Conservation (phyloP, 2,329 filamentous ascomycete species). For the Didymella sp. region DNA sequence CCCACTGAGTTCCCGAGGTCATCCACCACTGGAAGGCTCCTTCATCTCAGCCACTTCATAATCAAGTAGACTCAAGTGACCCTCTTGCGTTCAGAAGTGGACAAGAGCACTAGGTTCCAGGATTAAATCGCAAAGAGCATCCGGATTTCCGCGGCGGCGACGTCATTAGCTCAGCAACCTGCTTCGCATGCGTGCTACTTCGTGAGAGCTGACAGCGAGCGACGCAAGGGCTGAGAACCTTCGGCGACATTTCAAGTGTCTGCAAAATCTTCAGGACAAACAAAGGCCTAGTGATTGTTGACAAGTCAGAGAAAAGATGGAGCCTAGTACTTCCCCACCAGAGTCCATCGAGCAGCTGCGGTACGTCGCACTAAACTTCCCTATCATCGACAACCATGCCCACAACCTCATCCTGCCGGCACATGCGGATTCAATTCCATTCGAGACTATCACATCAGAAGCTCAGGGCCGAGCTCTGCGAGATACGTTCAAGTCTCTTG, state of each 20-base stretch:
- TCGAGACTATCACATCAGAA: constrained; percentile 73
- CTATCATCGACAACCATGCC: constrained; percentile 76
- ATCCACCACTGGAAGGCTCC: constrained; percentile 5
- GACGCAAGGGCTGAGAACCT: not conserved
- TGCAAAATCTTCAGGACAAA: not conserved
- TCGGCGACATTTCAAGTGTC: not conserved
- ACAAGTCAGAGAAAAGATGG: constrained; percentile 24
- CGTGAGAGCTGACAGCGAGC: not conserved
- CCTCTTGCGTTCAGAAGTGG: not conserved
- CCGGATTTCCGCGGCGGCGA: constrained; percentile 6
- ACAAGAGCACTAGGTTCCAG: not conserved
- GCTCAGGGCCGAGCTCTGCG: constrained; percentile 72
- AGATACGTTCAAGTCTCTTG: constrained; percentile 67
- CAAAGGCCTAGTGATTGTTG: not conserved
- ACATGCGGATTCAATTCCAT: constrained; percentile 58
- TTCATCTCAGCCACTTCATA: constrained; percentile 4
- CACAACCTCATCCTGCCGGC: constrained; percentile 69
- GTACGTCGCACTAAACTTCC: constrained; percentile 50
- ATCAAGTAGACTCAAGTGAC: constrained; percentile 1
- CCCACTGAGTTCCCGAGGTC: constrained; percentile 8
- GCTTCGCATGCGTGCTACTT: not conserved
- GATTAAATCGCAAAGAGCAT: not conserved
- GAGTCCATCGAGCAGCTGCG: constrained; percentile 43
- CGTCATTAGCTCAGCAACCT: constrained; percentile 10
- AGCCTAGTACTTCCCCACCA: constrained; percentile 21